These are phyloP conservation scores for Pythium guiyangense DNA, from an alignment of 352 stramenopile species.

Conservation along the genomic window DNA sequence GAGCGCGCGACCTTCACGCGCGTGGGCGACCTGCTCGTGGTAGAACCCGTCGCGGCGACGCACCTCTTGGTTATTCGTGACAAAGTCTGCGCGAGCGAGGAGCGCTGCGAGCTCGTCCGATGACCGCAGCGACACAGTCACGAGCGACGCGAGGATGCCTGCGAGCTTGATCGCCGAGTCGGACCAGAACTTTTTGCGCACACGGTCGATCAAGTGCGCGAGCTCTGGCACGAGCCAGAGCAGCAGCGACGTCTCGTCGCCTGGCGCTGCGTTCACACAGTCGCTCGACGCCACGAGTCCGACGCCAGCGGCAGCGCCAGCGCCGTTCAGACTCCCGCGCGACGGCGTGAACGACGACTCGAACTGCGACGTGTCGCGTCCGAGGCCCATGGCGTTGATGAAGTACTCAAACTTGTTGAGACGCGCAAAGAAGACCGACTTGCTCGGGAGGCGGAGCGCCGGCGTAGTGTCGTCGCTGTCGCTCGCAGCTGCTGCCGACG, in stretches of 20 bases:
- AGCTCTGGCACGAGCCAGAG: slow-evolving; percentile 79
- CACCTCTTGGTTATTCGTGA: slow-evolving; percentile 69
- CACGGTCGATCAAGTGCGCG: slow-evolving; percentile 53
- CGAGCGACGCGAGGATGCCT: slow-evolving; percentile 56
- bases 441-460: slow-evolving; percentile 23
- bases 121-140: slow-evolving; percentile 57
- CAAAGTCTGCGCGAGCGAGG: slow-evolving; percentile 58
- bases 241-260: slow-evolving; percentile 72
- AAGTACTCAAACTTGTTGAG: slow-evolving; percentile 87
- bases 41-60: slow-evolving; percentile 76
- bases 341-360: slow-evolving; percentile 72
- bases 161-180: slow-evolving; percentile 67
- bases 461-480: slow-evolving; percentile 9
- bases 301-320: slow-evolving; percentile 4
- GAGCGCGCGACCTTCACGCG: slow-evolving; percentile 59
- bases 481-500: slow-evolving; percentile 19
- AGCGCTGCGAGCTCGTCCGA: slow-evolving; percentile 56
- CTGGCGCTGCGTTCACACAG: slow-evolving; percentile 54
- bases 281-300: slow-evolving; percentile 51
- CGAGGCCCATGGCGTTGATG: slow-evolving; percentile 72
- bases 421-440: slow-evolving; percentile 64
- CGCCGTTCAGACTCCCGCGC: slow-evolving; percentile 15
- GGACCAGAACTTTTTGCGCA: slow-evolving; percentile 63
- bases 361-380: slow-evolving; percentile 63
- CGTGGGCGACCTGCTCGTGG: slow-evolving; percentile 79